A percentile compares a stretch with the other conserved stretches of the same genome.
phyloP scores from a whole-genome alignment of 2,329 filamentous ascomycete species.

The Sarocladium oryzae region DNA sequence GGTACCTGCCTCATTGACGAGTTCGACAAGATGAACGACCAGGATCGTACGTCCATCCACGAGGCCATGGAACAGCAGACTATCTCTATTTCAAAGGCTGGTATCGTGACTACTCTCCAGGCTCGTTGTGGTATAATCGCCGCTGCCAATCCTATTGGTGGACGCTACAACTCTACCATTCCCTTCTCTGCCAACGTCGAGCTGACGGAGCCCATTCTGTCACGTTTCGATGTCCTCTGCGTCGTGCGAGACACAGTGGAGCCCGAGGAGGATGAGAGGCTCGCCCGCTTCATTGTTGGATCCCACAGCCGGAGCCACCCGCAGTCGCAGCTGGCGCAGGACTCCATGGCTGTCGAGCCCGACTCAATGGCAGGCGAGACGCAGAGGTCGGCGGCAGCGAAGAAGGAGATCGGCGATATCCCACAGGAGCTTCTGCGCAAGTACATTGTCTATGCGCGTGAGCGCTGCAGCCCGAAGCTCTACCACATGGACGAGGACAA shows the following conservation, averaged over 20 bases:
- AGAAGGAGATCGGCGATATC: constrained; percentile 59
- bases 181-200: constrained; percentile 96
- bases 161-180: constrained; percentile 92
- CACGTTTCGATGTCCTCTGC: constrained; percentile 94
- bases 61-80: constrained; percentile 99
- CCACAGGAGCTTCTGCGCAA: constrained; percentile 87
- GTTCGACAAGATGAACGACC: constrained; percentile 99
- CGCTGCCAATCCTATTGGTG: constrained; percentile 92
- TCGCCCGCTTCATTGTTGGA: constrained; percentile 90
- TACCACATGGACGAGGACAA: constrained; percentile 99
- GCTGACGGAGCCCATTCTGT: constrained; percentile 92
- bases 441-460: constrained; percentile 92
- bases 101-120: constrained; percentile 95
- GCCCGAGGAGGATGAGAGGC: constrained; percentile 81
- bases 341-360: constrained; percentile 58
- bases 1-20: constrained; percentile 96
- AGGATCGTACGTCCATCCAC: constrained; percentile 96
- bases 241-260: constrained; percentile 95
- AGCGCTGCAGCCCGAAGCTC: constrained; percentile 83
- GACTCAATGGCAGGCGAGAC: constrained; percentile 39
- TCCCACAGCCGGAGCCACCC: constrained; percentile 90
- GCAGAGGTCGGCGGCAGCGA: constrained; percentile 20
- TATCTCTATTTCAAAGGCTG: constrained; percentile 97
- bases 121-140: constrained; percentile 94
- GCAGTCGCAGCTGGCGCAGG: constrained; percentile 51